Evolutionary conservation across 2,329 filamentous ascomycete species (phyloP), one percentile per base, ranked within the genome.

Genomic region (Ophidiomyces ophidiicola): DNA sequence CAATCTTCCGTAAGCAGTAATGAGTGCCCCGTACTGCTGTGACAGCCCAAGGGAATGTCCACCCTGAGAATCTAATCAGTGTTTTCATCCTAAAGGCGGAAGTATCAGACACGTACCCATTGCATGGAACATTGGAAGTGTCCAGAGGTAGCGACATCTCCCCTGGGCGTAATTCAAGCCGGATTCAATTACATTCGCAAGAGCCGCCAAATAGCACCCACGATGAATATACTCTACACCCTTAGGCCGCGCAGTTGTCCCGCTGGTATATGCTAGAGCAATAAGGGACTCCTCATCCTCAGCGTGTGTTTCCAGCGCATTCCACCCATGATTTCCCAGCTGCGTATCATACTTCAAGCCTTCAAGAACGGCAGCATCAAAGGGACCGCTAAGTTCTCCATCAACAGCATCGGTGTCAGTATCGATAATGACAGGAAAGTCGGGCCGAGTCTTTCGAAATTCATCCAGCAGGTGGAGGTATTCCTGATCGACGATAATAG

Each of bases 41-140:
- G n/a, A 94, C 73, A 1, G 87, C 74, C 90, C 87, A 94, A 0
- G 85, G 85, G 52, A 88, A 92, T 1, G 83, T 87, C 84, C 83
- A 90, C 4, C 69, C 68, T 66, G 37, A 24, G 19, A 3, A 36
- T 7, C 19, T 18, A n/a, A 14, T 38, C 12, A 31, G 28, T 21
- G 28, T 10, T 5, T 3, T 6, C 17, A 10, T 15, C 10, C 5
- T 10, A 23, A 21, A 19, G 37, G 18, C 20, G 5, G 8, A 25
- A 35, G 4, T 6, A 32, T 24, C 12, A 41, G 44, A 20, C 32
- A 57, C 61, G 36, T 45, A 60, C 71, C 72, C 58, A 69, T 73
- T 5, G 74, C 67, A 49, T 78, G 80, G 59, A 76, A 88, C 85
- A 94, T 85, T 0, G 88, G 88, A 19, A 96, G 64, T 3, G 82